These are phyloP conservation scores for Lichtheimia ramosa DNA, from an alignment of 371 early-diverging fungal genomes.

Conservation along the genomic window DNA sequence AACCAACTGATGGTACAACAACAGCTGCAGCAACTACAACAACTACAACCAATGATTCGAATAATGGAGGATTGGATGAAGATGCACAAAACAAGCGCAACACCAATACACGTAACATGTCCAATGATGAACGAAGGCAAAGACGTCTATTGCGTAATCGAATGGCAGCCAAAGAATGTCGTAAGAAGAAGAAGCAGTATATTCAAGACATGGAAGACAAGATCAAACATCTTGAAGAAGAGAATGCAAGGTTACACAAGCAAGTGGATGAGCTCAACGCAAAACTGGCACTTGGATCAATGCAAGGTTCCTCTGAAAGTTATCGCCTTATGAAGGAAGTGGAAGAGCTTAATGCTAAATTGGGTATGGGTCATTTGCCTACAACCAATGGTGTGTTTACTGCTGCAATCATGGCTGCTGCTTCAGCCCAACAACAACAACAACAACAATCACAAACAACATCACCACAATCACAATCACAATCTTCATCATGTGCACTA, in stretches of 20 bases:
- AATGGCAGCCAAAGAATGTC: conserved; percentile 82
- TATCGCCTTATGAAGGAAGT: conserved; percentile 64
- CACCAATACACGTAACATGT: conserved; percentile 32
- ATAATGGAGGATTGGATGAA: conserved; percentile 3
- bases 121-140: conserved; percentile 74
- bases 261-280: conserved; percentile 68
- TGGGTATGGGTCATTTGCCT: conserved; percentile 53
- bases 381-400: conserved; percentile 29
- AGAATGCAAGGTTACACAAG: conserved; percentile 59
- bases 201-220: conserved; percentile 74
- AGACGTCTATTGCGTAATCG: conserved; percentile 75
- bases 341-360: conserved; percentile 69
- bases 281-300: conserved; percentile 59
- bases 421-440: conserved; percentile 17
- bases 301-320: conserved; percentile 59
- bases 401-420: conserved; percentile 31
- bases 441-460: conserved; percentile 7
- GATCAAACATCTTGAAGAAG: conserved; percentile 61
- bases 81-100: conserved; percentile 30
- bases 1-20: background rate
- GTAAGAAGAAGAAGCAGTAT: conserved; percentile 81
- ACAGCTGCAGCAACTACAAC: background rate
- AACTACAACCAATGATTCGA: background rate
- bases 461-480: conserved; percentile 11
- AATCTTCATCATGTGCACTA: conserved; percentile 2